Evolutionary conservation across 2,329 filamentous ascomycete species (phyloP), one percentile per base, ranked within the genome.

Genomic region (Scytalidium sp.): DNA sequence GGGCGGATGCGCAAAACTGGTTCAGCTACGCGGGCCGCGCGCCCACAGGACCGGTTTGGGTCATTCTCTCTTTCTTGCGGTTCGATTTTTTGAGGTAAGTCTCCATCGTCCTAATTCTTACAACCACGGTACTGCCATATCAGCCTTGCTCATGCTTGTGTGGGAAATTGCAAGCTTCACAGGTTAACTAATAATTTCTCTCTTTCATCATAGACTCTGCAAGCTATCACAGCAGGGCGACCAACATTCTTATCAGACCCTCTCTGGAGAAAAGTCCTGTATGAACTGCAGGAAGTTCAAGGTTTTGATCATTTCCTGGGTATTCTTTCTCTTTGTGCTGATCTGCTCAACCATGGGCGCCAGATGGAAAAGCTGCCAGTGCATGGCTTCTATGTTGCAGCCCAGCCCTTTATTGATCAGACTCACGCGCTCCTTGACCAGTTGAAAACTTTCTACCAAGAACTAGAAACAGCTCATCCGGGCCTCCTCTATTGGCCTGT

Each of bases 261-360:
- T n/a, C 45, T 46, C n/a, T 70, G 67, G 68, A 59, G 60, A 21
- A 51, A 60, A 4, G 45, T 54, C 1, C 67, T 68, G 5, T 70
- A 61, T 60, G n/a, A n/a, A n/a, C n/a, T n/a, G n/a, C n/a, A n/a
- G n/a, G n/a, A n/a, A n/a, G n/a, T n/a, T n/a, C 55, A 46, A 41
- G 46, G 47, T 8, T 50, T 44, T 20, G 63, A 67, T 21, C 51
- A 56, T 10, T 50, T 70, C 5, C 57, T 63, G 7, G 68, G 70
- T 43, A 56, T 64, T 19, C 52, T 69, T 44, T 56, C 58, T 2
- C 36, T 43, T 6, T 19, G 54, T 2, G 27, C 54, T 2, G n/a
- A n/a, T n/a, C n/a, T n/a, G n/a, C n/a, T n/a, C n/a, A 55, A 57
- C 32, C 50, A 47, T 7, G 56, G 49, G 3, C 50, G 51, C 27